Evolutionary conservation across 2,329 filamentous ascomycete genomes (phyloP), one percentile per base, ranked within the genome.

Genomic region (Tolypocladium inflatum): DNA sequence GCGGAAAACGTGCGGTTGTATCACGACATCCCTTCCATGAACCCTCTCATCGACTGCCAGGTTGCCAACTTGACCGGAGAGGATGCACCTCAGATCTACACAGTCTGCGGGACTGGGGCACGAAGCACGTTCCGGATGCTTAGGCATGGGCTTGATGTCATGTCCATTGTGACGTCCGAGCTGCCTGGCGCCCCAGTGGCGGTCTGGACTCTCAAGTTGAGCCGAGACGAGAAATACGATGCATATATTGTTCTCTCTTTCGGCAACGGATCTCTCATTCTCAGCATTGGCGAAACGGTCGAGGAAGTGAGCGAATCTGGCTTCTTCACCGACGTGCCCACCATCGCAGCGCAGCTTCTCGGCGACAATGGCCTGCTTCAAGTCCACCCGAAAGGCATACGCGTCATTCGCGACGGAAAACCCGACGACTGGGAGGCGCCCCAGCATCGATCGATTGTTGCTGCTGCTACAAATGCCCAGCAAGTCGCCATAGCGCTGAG

Each of bases 181-280:
- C 77, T 97, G 42, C 92, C 91, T 11, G 89, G 90, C 67, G 86
- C 90, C n/a, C 91, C 92, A 4, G 90, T 88, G 0, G 89, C 90
- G 1, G 92, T 99, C 4, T 99, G 94, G 93, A 97, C 94, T 0
- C 91, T 95, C 0, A 97, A 96, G 71, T 77, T 96, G 53, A 88
- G 85, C 42, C 84, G 85, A 23, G 82, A 83, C 21, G 93, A 97
- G 64, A 84, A 93, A 64, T 96, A 87, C 63, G 93, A 99, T 73
- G 88, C 91, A 0, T 97, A 97, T 68, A 96, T 99, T 60, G 84
- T 99, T n/a, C 80, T 99, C 6, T 96, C 91, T 2, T 94, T 96
- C 67, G 86, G 87, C 43, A 95, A 95, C 65, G 89, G 86, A 37
- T 99, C 94, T 0, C 79, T 97, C 15, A 92, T 97, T 1, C 79